Evolutionary conservation across 208 protist species (phyloP), one percentile per base, ranked within the genome.

Genomic region (Crithidia expoeki): DNA sequence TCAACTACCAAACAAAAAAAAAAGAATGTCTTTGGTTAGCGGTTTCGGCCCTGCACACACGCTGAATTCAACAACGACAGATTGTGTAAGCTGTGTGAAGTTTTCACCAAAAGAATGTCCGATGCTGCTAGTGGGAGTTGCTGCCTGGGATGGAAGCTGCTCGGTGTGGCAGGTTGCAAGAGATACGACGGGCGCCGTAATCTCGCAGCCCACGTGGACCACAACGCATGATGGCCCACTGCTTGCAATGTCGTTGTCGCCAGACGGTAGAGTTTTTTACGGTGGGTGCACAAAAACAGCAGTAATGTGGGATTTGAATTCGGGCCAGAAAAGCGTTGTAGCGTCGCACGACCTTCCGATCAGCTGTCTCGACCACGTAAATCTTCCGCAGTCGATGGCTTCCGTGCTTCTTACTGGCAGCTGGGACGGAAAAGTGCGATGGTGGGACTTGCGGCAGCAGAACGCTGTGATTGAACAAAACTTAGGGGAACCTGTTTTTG

Each of bases 381-480:
- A 32, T 21, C 47, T 76, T 27, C 73, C 84, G 23, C 63, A 76
- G 33, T 62, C 69, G 0, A 72, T 80, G 57, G 59, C 60, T 33
- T 78, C 90, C n/a, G 64, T 93, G 64, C 75, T 96, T 23, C 72
- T 96, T 33, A 94, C 89, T 5, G 87, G 85, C 17, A 92, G 92
- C 68, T 94, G 89, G 88, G 92, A 96, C 59, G 88, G 89, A 2
- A 94, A 87, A 57, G 33, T 96, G 60, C 83, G 87, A 7, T 93
- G 89, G 77, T 96, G 92, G 92, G 92, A 96, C 72, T 71, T 92
- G 21, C 76, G 87, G 19, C 84, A 90, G 68, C 83, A 56, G 51
- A 76, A 72, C 51, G 84, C 78, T 46, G 70, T 83, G 12, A 89
- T 89, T 64, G 84, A 92, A 47, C 78, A 93, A 57, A 83, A 86